Base-by-base conservation (phyloP, 2,329 filamentous ascomycete genomes). In the Trichoderma sp. region DNA sequence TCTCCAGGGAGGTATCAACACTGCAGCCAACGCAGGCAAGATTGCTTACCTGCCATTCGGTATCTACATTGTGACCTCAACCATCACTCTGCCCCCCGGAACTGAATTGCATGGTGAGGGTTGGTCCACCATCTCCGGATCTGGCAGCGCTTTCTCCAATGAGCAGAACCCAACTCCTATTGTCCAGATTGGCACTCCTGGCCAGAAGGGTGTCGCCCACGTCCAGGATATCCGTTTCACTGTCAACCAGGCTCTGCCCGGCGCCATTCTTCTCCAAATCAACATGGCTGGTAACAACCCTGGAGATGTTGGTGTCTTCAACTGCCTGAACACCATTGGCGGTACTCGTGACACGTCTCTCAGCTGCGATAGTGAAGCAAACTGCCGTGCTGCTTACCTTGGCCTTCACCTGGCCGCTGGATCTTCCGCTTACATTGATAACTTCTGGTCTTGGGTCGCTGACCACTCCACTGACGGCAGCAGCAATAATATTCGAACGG, bases 11-110 rank as follows among this genome's bases (percentile, higher is more conserved):
- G 83, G 85, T n/a, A 83, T 91, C 75, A 80, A 82, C 74, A 77
- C 76, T 2, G 87, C 88, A 4, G 82, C 81, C 3, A 75, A 79
- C 0, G 74, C 78, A n/a, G 80, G 81, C 24, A 82, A 85, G 70
- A 81, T 89, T 60, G 76, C 88, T 10, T 89, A 84, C 79, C 81
- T 89, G 70, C 86, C 88, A 74, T 81, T 83, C 71, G 87, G 87
- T 59, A 78, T 84, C 10, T 90, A 89, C 78, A 79, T 79, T 59
- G 79, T 87, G 21, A 86, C 81, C 2, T 75, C 74, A 19, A 86
- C 85, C 0, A 76, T 87, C 68, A 75, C 73, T 11, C 81, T 87
- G 61, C 85, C 85, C 2, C 74, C 81, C 0, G 82, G 82, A 16
- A 72, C 71, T 4, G 56, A 61, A 47, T 49, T 70, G 33, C 66